Conservation (phyloP, 371 early-diverging fungal genomes). For the Saksenaea oblongispora region DNA sequence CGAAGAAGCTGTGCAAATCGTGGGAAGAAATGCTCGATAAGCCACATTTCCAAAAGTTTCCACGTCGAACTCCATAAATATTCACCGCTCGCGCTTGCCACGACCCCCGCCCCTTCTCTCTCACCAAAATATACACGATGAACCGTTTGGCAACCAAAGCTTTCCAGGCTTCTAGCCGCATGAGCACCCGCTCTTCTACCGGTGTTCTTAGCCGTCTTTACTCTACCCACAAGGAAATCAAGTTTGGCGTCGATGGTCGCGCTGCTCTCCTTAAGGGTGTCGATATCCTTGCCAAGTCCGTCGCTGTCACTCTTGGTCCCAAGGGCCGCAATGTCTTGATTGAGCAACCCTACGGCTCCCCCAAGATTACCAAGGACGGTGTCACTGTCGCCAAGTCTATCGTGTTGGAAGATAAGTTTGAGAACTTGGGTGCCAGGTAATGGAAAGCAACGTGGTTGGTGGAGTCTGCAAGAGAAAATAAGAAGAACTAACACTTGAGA, state of each 20-base stretch:
- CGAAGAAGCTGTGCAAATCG: neutral
- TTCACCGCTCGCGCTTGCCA: conserved; percentile 5
- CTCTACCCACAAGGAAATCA: conserved; percentile 93
- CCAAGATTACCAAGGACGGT: conserved; percentile 99
- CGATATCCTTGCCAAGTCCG: conserved; percentile 95
- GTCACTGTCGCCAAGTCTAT: conserved; percentile 98
- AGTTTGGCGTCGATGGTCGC: conserved; percentile 95
- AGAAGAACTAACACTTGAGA: neutral
- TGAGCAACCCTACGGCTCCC: conserved; percentile 95
- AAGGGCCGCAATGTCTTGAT: conserved; percentile 98
- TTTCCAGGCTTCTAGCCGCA: conserved; percentile 29
- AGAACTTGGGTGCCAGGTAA: conserved; percentile 94
- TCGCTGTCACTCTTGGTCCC: conserved; percentile 97
- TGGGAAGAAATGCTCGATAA: conserved; percentile 1
- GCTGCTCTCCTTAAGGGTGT: conserved; percentile 92
- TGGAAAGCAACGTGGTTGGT: neutral
- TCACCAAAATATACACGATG: conserved; percentile 20
- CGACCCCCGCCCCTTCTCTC: conserved; percentile 13
- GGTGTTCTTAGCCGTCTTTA: conserved; percentile 66
- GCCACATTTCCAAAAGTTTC: conserved; percentile 15
- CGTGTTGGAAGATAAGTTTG: conserved; percentile 93
- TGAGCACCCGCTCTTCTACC: conserved; percentile 28
- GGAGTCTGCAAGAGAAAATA: neutral
- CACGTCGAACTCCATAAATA: conserved; percentile 7
- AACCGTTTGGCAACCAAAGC: conserved; percentile 47